Percentiles rank a stretch among this genome's conserved stretches.
phyloP scores from a whole-genome alignment of 306 rosid species.

The Herpetospermum pedunculosum region DNA sequence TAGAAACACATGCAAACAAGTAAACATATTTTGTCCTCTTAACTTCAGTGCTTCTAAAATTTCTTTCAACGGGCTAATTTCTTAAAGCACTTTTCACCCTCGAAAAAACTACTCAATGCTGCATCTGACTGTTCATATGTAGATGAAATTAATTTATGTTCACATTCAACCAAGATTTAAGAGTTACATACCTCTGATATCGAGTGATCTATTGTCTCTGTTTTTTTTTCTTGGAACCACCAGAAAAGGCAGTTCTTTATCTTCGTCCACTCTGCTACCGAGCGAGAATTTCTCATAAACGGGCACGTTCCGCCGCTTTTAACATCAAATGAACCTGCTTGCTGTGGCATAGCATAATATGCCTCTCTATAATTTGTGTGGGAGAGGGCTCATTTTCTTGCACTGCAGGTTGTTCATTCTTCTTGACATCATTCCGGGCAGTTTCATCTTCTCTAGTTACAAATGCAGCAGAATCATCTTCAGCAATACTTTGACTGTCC shows the following conservation, averaged over 20 bases:
- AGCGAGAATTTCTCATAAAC: slow-evolving; percentile 65
- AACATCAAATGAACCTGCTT: slow-evolving; percentile 18
- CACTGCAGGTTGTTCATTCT: slow-evolving; percentile 18
- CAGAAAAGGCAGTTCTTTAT: slow-evolving; percentile 59
- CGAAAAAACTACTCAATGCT: background rate
- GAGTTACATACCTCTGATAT: background rate
- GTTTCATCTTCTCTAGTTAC: slow-evolving; percentile 3
- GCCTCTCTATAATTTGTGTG: slow-evolving; percentile 15
- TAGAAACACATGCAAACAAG: background rate
- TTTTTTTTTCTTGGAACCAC: slow-evolving; percentile 12
- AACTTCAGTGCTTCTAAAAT: too few relatives aligned
- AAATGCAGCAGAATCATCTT: slow-evolving; percentile 11
- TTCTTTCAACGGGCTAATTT: too few relatives aligned
- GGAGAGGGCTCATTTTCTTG: slow-evolving; percentile 13
- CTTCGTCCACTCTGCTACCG: slow-evolving; percentile 65
- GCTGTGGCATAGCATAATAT: slow-evolving; percentile 18
- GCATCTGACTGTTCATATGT: background rate
- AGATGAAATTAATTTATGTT: background rate
- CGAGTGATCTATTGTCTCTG: background rate
- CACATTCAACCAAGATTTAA: background rate
- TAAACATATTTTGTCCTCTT: too few relatives aligned
- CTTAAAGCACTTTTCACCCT: too few relatives aligned
- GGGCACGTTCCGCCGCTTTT: slow-evolving; percentile 44
- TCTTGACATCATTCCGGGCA: slow-evolving; percentile 6
- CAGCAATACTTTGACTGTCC: slow-evolving; percentile 8